These are phyloP conservation scores for Lepiota venenata DNA, from an alignment of 768 basidiomycete genomes.

Conservation along the genomic window DNA sequence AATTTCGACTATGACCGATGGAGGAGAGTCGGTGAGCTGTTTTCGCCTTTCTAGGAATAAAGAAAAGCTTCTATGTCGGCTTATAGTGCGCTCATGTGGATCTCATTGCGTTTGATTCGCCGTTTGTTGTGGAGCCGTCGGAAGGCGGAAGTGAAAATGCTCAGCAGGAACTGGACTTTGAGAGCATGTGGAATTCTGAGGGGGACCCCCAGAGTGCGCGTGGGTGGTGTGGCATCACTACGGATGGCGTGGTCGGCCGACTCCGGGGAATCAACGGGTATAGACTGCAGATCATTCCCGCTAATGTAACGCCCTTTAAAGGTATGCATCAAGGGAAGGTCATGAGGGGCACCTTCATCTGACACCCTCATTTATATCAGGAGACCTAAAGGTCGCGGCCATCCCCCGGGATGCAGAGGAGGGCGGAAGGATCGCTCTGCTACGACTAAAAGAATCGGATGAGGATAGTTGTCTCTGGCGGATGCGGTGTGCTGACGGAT, in stretches of 20 bases:
- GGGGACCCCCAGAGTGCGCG: constrained; percentile 39
- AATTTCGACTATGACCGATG: neutral
- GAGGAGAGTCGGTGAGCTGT: constrained; percentile 18
- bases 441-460: constrained; percentile 60
- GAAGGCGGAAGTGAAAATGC: constrained; percentile 16
- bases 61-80: constrained; percentile 1
- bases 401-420: constrained; percentile 19
- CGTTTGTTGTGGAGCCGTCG: constrained; percentile 51
- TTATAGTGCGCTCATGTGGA: constrained; percentile 38
- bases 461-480: constrained; percentile 76
- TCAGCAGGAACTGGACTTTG: constrained; percentile 41
- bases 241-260: constrained; percentile 50
- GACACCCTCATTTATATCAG: constrained; percentile 30
- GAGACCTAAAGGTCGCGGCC: constrained; percentile 63
- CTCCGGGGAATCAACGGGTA: constrained; percentile 43
- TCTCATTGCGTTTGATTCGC: constrained; percentile 74
- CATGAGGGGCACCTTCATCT: neutral
- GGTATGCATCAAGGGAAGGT: constrained; percentile 35
- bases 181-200: constrained; percentile 52
- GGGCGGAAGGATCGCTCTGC: constrained; percentile 26
- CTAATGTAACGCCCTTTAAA: constrained; percentile 55
- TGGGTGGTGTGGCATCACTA: constrained; percentile 66
- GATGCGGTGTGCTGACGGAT: constrained; percentile 48
- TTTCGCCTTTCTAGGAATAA: neutral
- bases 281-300: constrained; percentile 49